A percentile compares a stretch with the other conserved stretches of the same genome.
Conservation (phyloP, 2,329 filamentous ascomycete genomes). For the Fusarium sororula region DNA sequence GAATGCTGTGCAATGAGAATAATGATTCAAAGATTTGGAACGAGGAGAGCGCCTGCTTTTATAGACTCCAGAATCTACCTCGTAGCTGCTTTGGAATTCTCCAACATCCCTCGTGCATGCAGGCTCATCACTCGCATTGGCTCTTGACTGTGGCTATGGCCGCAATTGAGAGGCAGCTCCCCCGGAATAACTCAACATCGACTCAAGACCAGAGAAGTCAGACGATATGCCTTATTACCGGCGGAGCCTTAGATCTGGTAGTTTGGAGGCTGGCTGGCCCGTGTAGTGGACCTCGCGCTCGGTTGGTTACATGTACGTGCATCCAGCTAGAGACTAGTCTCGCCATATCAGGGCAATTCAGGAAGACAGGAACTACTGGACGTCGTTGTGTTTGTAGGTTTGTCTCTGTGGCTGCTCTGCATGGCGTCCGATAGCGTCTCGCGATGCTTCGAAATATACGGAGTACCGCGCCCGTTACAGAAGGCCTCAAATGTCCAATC, state of each 20-base stretch:
- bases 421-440: background rate
- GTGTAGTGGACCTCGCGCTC: background rate
- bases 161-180: fast-evolving
- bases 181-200: fast-evolving
- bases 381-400: fast-evolving
- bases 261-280: background rate
- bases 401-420: background rate
- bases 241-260: fast-evolving
- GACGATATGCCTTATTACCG: too few species aligned
- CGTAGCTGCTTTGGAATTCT: background rate
- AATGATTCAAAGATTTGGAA: fast-evolving
- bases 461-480: fast-evolving
- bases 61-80: background rate
- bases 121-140: background rate
- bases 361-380: background rate
- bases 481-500: background rate
- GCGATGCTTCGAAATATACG: background rate
- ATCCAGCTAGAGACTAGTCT: too few species aligned
- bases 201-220: background rate
- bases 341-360: fast-evolving
- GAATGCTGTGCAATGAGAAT: background rate
- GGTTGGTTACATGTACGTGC: background rate
- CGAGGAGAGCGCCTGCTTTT: background rate
- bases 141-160: background rate
- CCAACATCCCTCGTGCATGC: background rate